These are phyloP conservation scores for Ogataea philodendri DNA, from an alignment of 805 yeast genomes.

Conservation along the genomic window DNA sequence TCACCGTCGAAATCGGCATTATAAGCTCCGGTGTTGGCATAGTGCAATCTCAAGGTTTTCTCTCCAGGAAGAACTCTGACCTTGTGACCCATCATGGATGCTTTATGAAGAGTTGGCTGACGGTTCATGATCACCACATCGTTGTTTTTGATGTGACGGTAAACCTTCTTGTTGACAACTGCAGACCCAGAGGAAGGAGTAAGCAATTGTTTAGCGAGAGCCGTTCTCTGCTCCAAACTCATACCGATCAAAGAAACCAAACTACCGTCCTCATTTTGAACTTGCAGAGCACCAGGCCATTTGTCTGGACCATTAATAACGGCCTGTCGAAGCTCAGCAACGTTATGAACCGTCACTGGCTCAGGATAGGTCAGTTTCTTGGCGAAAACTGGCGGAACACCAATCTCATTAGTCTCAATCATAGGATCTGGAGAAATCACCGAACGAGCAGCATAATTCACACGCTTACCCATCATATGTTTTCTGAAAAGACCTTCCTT, in stretches of 20 bases:
- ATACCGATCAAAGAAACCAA: constrained; percentile 79
- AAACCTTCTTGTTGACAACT: constrained; percentile 85
- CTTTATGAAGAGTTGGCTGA: constrained; percentile 98
- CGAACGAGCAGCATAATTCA: constrained; percentile 97
- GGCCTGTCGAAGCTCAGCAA: constrained; percentile 86
- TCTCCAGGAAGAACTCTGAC: constrained; percentile 97
- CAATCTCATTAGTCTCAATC: constrained; percentile 95
- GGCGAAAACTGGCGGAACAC: constrained; percentile 98
- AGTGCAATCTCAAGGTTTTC: constrained; percentile 92
- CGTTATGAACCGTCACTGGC: constrained; percentile 92
- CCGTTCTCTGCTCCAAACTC: constrained; percentile 91
- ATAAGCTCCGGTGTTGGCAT: constrained; percentile 98
- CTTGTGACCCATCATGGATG: constrained; percentile 99
- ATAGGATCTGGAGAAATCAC: constrained; percentile 99
- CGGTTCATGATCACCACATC: constrained; percentile 98
- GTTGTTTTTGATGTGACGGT: constrained; percentile 88
- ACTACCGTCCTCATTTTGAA: constrained; percentile 93
- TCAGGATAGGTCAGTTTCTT: constrained; percentile 94
- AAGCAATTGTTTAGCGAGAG: constrained; percentile 88
- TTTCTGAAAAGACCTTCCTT: constrained; percentile 98
- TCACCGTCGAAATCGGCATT: constrained; percentile 99
- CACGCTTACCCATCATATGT: constrained; percentile 99
- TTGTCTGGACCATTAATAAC: constrained; percentile 96
- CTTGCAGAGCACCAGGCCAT: constrained; percentile 98
- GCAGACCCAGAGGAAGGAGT: constrained; percentile 72